Base-by-base conservation (phyloP, 176 grass and related monocot genomes). In the Elymus sibiricus region DNA sequence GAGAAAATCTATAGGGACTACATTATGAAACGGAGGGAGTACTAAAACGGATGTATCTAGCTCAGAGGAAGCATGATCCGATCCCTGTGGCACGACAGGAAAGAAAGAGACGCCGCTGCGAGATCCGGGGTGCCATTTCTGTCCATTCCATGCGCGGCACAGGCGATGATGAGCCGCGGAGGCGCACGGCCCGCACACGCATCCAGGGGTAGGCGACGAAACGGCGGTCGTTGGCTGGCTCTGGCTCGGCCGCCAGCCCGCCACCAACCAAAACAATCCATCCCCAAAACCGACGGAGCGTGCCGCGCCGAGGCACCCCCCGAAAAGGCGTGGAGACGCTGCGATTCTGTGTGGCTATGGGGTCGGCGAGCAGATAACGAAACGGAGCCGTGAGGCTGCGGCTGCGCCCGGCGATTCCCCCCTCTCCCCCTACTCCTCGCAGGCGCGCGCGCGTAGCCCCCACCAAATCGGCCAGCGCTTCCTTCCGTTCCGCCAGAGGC, bases 281-380 rank as follows among this genome's bases (percentile, higher is more conserved):
- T n/a, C 34, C 31, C 31, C 47, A 10, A 49, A 73, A 63, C 14
- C 2, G 16, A 1, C 53, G 53, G 53, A 58, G 53, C 53, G 53
- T 58, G 53, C 53, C 13, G 44, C 44, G 44, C 43, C 43, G 43
- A 46, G 39, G 37, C 43, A 11, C 10, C 43, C 53, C 53, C 53
- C 6, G 53, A 22, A 58, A 32, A 61, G 21, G 29, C 34, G 12
- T 16, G 76, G 66, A 65, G 4, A 12, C 78, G 78, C 88, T 6
- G 53, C 84, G 73, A 83, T 38, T 83, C 21, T 87, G 79, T 87
- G 79, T 83, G 84, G 79, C 74, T 35, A 1, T 2, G 47, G 46
- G 47, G 25, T 7, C 68, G 35, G 70, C 26, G 71, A 24, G 56
- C 22, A 78, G 90, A 92, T 89, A 92, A 89, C 79, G 29, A 83